Evolutionary conservation across 2,329 filamentous ascomycete species (phyloP).

Genomic region (Dactylellina cionopaga): DNA sequence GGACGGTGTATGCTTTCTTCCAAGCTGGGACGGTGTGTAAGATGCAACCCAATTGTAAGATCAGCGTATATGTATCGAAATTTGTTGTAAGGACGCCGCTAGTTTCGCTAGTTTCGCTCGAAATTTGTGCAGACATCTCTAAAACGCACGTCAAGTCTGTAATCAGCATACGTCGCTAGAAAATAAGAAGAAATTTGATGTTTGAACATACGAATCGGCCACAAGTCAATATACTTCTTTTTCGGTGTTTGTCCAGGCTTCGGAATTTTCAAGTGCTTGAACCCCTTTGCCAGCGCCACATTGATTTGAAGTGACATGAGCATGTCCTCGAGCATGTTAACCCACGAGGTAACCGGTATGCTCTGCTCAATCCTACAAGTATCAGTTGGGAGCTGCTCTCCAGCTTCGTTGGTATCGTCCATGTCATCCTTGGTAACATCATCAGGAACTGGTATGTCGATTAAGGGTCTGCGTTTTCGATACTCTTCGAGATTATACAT

Average conservation of each 20-base stretch:
- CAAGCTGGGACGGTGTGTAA: conserved; percentile 82
- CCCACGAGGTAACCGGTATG: conserved; percentile 77
- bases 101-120: conserved; percentile 57
- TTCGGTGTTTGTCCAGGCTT: conserved; percentile 65
- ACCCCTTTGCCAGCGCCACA: conserved; percentile 84
- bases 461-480: conserved; percentile 68
- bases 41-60: conserved; percentile 72
- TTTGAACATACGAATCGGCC: conserved; percentile 73
- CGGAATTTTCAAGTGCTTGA: conserved; percentile 79
- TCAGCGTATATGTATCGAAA: conserved; percentile 79
- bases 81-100: conserved; percentile 78
- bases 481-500: conserved; percentile 84
- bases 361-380: conserved; percentile 73
- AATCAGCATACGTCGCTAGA: not conserved
- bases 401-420: conserved; percentile 42
- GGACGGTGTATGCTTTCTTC: conserved; percentile 76
- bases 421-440: conserved; percentile 26
- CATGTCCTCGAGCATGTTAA: conserved; percentile 84
- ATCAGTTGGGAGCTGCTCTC: conserved; percentile 74
- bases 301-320: conserved; percentile 81
- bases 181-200: not conserved
- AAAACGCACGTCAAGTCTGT: not conserved
- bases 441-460: conserved; percentile 66
- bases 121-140: conserved; percentile 85
- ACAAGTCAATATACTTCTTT: conserved; percentile 85